Percentiles rank a stretch among this genome's conserved stretches.
phyloP scores from a whole-genome alignment of 179 eudicot genomes.

The Spergularia azorica region DNA sequence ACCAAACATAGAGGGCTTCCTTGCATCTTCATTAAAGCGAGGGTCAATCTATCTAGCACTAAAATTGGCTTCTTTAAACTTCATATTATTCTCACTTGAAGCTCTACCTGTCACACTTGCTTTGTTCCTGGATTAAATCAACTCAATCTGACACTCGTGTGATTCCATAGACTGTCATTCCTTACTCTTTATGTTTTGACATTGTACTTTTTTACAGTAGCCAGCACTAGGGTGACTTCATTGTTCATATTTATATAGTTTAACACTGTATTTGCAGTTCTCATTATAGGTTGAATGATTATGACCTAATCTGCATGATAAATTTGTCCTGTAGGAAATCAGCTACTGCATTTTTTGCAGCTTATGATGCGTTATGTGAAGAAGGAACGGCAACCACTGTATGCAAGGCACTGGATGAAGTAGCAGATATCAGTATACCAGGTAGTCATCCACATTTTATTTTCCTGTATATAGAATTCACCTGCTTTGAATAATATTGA shows the following conservation, averaged over 20 bases:
- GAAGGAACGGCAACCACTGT: constrained; percentile 96
- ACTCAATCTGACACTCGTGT: no score
- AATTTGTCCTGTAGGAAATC: constrained; percentile 59
- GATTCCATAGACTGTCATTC: no score
- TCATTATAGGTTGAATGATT: background rate
- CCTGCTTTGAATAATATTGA: background rate
- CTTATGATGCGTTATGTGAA: constrained; percentile 93
- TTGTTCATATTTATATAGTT: background rate
- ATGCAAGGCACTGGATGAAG: constrained; percentile 89
- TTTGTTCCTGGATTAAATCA: no score
- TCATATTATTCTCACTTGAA: no score
- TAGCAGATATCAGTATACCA: constrained; percentile 82
- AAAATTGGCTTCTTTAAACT: no score
- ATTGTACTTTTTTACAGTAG: background rate
- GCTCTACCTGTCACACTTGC: no score
- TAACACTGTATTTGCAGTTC: background rate
- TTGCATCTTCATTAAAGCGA: no score
- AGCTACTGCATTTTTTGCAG: constrained; percentile 89
- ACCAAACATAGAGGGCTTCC: no score
- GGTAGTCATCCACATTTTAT: constrained; percentile 40
- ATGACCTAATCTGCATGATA: constrained; percentile 21
- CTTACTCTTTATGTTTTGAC: no score
- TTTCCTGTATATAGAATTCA: background rate
- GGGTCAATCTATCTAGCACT: no score
- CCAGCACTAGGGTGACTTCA: background rate